Evolutionary conservation across 139 green algal species (phyloP).

Genomic region (Astrephomene gubernaculifera): DNA sequence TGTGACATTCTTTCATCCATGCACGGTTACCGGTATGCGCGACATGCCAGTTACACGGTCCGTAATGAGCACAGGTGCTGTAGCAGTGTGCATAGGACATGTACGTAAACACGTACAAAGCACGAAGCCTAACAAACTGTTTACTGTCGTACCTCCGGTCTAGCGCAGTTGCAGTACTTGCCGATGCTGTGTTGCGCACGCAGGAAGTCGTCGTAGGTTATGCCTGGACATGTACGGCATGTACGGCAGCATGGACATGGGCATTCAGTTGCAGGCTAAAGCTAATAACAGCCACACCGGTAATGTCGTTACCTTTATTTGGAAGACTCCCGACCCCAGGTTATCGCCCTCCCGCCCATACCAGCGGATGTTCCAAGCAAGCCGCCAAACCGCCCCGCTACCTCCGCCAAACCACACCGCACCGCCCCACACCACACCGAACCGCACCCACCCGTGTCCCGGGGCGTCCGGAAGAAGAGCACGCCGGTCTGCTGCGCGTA

Average conservation of each 20-base stretch:
- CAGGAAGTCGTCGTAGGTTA: slow-evolving; percentile 5
- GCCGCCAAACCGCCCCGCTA: too few relatives aligned
- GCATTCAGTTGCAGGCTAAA: background rate
- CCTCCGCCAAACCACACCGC: too few relatives aligned
- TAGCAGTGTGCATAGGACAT: too few relatives aligned
- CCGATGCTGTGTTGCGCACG: slow-evolving; percentile 5
- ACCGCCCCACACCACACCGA: background rate
- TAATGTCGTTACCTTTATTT: background rate
- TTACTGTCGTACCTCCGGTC: background rate
- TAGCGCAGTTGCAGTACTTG: slow-evolving; percentile 9
- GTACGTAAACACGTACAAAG: too few relatives aligned
- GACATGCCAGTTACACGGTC: too few relatives aligned
- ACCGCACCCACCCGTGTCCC: background rate
- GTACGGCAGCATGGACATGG: background rate
- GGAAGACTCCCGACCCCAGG: background rate
- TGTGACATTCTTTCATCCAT: too few relatives aligned
- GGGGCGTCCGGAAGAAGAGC: background rate
- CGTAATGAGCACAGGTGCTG: too few relatives aligned
- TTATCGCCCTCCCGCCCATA: too few relatives aligned
- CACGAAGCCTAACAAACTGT: too few relatives aligned
- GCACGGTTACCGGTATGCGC: too few relatives aligned
- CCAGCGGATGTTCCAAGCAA: too few relatives aligned
- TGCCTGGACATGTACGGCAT: background rate
- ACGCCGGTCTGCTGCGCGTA: slow-evolving; percentile 10
- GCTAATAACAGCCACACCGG: too few relatives aligned